Evolutionary conservation across 768 basidiomycete genomes (phyloP).

Genomic region (Dendrothele bispora): DNA sequence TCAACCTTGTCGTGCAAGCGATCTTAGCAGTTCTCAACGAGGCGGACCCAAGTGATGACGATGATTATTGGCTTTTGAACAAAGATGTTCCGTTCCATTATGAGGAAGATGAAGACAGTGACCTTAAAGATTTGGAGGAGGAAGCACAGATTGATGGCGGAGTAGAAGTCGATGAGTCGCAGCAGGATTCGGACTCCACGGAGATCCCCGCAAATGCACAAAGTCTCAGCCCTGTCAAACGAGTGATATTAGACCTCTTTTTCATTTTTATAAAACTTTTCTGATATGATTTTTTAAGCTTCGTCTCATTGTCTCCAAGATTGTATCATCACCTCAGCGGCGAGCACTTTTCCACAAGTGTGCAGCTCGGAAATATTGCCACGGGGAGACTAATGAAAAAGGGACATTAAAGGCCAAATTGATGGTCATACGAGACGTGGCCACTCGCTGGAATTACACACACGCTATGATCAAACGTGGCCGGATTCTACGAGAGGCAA

Average conservation of each 20-base stretch:
- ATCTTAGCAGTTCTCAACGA: conserved; percentile 23
- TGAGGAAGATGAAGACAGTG: conserved; percentile 22
- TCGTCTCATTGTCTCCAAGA: conserved; percentile 28
- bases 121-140: conserved; percentile 17
- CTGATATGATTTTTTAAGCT: conserved; percentile 18
- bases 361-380: conserved; percentile 12
- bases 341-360: conserved; percentile 10
- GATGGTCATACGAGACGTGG: conserved; percentile 31
- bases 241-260: too few species aligned
- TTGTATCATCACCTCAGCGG: conserved; percentile 30
- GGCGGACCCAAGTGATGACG: conserved; percentile 22
- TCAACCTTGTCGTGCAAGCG: conserved; percentile 37
- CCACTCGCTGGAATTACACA: conserved; percentile 34
- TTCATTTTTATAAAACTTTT: not conserved
- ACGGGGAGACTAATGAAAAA: conserved; percentile 12
- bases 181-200: conserved; percentile 13
- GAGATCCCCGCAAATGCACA: too few species aligned
- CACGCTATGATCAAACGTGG: conserved; percentile 32
- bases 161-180: too few species aligned
- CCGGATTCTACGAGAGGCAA: conserved; percentile 21
- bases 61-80: conserved; percentile 25
- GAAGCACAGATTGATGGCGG: too few species aligned
- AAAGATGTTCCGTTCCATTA: conserved; percentile 31
- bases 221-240: too few species aligned
- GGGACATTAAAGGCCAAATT: conserved; percentile 13